phyloP scores from a whole-genome alignment of 148 eudicot species.

The Euryodendron excelsum region DNA sequence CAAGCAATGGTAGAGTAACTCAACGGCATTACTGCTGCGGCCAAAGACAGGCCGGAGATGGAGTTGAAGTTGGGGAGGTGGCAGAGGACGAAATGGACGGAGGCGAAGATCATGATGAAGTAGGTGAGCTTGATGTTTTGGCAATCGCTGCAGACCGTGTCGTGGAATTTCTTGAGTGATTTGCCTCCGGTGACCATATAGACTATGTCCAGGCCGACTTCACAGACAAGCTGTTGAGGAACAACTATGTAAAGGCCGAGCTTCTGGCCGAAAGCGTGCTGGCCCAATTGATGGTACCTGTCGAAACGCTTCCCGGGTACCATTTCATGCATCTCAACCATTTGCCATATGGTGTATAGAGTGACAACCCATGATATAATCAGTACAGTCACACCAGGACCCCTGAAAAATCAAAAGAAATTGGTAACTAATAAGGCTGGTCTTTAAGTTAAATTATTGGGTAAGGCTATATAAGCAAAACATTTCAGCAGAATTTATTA shows the following conservation, averaged over 20 bases:
- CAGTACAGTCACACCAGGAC: conserved; percentile 31
- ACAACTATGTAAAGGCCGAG: conserved; percentile 34
- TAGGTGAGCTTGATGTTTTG: conserved; percentile 25
- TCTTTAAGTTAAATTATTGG: too few species aligned
- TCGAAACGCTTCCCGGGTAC: conserved; percentile 39
- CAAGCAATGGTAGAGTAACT: conserved; percentile 37
- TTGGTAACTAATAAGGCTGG: too few species aligned
- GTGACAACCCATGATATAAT: conserved; percentile 33
- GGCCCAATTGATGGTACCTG: conserved; percentile 39
- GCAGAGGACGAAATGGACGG: conserved; percentile 34
- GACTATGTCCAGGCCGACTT: conserved; percentile 29
- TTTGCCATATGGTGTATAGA: conserved; percentile 36
- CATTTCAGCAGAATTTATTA: too few species aligned
- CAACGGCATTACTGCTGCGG: conserved; percentile 39
- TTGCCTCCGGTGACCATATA: conserved; percentile 37
- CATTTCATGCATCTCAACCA: conserved; percentile 40
- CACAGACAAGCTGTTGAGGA: conserved; percentile 32
- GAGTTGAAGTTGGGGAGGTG: conserved; percentile 38
- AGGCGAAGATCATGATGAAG: conserved; percentile 37
- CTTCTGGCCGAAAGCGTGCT: conserved; percentile 34
- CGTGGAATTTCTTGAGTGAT: conserved; percentile 27
- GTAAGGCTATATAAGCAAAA: too few species aligned
- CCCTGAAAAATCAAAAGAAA: conserved; percentile 22
- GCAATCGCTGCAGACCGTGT: conserved; percentile 23
- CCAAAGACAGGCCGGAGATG: conserved; percentile 33